phyloP scores from a whole-genome alignment of 495 filamentous ascomycete species.

The Chaetomium tenue region DNA sequence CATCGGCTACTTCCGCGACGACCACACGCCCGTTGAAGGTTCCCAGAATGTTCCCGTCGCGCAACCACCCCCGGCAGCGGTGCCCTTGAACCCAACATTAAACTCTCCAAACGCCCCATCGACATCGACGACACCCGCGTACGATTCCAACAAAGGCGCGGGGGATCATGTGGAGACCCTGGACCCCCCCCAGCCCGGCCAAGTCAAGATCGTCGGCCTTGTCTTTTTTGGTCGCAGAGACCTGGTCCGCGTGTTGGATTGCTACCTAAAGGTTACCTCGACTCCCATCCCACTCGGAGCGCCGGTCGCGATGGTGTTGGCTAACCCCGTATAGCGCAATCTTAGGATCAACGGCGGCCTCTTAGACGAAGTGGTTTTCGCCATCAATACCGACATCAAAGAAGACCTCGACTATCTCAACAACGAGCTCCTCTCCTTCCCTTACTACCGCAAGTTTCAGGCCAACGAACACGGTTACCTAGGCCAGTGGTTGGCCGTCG shows the following conservation, averaged over 20 bases:
- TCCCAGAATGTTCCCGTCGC: not conserved
- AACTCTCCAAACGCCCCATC: not conserved
- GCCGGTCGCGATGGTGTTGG: not conserved
- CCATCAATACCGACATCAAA: not conserved
- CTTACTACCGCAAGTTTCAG: not conserved
- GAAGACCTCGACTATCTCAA: not conserved
- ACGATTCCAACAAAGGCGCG: too few relatives aligned
- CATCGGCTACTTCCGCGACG: not conserved
- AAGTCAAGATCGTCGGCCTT: not conserved
- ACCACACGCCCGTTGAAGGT: too few relatives aligned
- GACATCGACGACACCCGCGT: too few relatives aligned
- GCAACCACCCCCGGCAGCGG: not conserved
- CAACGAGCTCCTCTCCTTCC: not conserved
- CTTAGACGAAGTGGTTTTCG: not conserved
- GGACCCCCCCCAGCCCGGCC: not conserved
- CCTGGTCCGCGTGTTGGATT: not conserved
- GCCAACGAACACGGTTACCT: not conserved
- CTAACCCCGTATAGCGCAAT: not conserved
- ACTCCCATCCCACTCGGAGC: not conserved
- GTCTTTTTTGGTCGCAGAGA: not conserved
- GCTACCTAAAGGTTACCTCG: not conserved
- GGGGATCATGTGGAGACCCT: not conserved
- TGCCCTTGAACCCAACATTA: not conserved
- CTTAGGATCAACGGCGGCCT: not conserved
- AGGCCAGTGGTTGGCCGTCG: not conserved